Evolutionary conservation across 2,329 filamentous ascomycete genomes (phyloP).

Genomic region (Exophiala spinifera): DNA sequence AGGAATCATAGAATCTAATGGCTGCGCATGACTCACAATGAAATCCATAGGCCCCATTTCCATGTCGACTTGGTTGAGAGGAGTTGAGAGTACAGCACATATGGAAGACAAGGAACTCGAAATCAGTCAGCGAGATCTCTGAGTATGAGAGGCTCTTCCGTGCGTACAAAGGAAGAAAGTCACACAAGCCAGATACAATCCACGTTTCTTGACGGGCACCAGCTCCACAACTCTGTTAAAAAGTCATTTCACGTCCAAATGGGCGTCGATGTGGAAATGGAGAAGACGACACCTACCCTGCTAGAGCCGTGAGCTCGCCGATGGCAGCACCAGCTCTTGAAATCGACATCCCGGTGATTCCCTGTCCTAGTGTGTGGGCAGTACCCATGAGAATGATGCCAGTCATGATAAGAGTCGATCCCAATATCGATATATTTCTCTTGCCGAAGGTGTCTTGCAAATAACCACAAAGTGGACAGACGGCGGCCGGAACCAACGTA

Average conservation of each 20-base stretch:
- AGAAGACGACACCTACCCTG: no score
- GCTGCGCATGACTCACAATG: no score
- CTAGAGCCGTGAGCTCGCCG: slow-evolving; percentile 19
- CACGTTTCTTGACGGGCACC: slow-evolving; percentile 17
- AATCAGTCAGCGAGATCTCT: no score
- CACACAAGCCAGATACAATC: slow-evolving; percentile 8
- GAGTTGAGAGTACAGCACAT: slow-evolving; percentile 12
- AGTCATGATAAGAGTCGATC: no score
- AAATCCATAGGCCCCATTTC: slow-evolving; percentile 13
- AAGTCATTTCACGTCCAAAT: no score
- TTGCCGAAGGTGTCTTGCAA: slow-evolving; percentile 17
- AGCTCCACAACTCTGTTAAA: slow-evolving; percentile 15
- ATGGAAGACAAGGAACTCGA: slow-evolving; percentile 16
- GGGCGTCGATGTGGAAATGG: no score
- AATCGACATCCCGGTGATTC: slow-evolving; percentile 5
- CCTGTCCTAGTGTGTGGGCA: slow-evolving; percentile 6
- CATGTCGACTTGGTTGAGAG: slow-evolving; percentile 3
- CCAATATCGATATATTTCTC: slow-evolving; percentile 15
- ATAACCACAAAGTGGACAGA: slow-evolving; percentile 17
- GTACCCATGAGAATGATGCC: slow-evolving; percentile 6
- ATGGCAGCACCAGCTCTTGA: slow-evolving; percentile 12
- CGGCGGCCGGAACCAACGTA: slow-evolving; percentile 8
- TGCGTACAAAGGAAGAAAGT: slow-evolving; percentile 6
- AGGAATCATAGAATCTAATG: no score
- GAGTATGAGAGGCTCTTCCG: no score